These are phyloP conservation scores for Russula compacta DNA, from an alignment of 768 basidiomycete genomes.

Conservation along the genomic window DNA sequence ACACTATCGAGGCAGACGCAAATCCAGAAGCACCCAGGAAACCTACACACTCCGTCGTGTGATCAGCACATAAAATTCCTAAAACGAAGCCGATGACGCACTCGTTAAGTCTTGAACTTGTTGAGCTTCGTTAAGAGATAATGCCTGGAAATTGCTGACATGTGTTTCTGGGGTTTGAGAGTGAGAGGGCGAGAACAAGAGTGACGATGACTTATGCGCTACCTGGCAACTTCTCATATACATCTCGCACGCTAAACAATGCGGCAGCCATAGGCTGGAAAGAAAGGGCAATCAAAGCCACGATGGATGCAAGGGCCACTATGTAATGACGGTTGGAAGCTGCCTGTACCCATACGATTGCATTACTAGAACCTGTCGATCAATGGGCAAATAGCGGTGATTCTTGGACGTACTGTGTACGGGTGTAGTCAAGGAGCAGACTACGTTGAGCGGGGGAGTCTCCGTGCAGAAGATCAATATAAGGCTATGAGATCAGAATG, in stretches of 20 bases:
- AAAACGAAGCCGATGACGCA: conserved; percentile 21
- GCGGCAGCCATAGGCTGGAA: conserved; percentile 48
- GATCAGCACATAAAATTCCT: background rate
- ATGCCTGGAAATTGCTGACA: conserved; percentile 28
- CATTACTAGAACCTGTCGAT: too few relatives aligned
- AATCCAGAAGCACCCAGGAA: conserved; percentile 49
- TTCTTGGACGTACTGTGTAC: too few relatives aligned
- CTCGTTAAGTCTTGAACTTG: conserved; percentile 35
- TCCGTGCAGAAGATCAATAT: too few relatives aligned
- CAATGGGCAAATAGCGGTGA: too few relatives aligned
- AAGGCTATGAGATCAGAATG: too few relatives aligned
- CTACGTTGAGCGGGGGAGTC: too few relatives aligned
- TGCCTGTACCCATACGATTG: conserved; percentile 25
- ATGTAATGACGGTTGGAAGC: conserved; percentile 41
- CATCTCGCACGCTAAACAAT: conserved; percentile 39
- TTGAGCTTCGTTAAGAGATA: conserved; percentile 35
- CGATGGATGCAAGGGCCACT: conserved; percentile 39
- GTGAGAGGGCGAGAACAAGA: background rate
- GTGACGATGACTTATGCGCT: background rate
- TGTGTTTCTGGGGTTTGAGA: too few relatives aligned
- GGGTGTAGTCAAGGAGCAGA: too few relatives aligned
- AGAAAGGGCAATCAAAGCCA: conserved; percentile 38
- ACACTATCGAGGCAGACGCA: background rate
- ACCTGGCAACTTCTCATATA: conserved; percentile 38
- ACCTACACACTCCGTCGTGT: conserved; percentile 24